Evolutionary conservation across 1,284 basidiomycete species (phyloP), one percentile per base, ranked within the genome.

Genomic region (Ganoderma lingzhi): DNA sequence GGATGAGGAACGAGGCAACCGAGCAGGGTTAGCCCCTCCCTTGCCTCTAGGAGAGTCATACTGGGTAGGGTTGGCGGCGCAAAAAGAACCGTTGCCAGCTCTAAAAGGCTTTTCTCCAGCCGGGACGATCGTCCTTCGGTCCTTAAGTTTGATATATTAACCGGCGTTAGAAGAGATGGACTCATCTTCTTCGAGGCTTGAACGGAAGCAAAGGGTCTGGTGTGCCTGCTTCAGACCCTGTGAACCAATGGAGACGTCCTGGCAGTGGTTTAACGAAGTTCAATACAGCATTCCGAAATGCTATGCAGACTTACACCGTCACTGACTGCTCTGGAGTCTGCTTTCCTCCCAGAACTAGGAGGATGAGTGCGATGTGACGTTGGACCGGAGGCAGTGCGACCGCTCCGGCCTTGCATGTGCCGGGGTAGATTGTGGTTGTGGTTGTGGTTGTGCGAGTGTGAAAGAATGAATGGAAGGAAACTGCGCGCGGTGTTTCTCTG

Each of bases 1-100:
- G 67, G 17, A 77, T 65, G 4, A 76, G 65, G 14, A 72, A 61
- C 1, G 75, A 65, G 23, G 68, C 45, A 63, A 73, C 72, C 62
- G 14, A 78, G 66, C 23, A 67, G 42, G 19, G n/a, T 42, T 3
- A 64, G 35, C 32, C 32, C 56, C 8, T 59, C 35, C 19, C 56
- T 32, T 32, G 15, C 17, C 35, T 59, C 32, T 15, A 19, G 35
- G 35, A 59, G 35, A 32, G 56, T 32, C 56, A 59, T 59, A 14
- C 15, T 39, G 48, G 35, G 15, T n/a, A n/a, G 6, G 17, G 19
- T 35, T 19, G 35, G 35, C 15, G 6, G 35, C 30, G 35, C 19
- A 14, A 19, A 17, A n/a, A 1, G 56, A 35, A 35, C 35, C 35
- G 14, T 23, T 8, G 17, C 32, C 37, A 28, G 39, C 8, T 61